Conservation (phyloP, 129 eudicot species). For the Artemisia tridentata region DNA sequence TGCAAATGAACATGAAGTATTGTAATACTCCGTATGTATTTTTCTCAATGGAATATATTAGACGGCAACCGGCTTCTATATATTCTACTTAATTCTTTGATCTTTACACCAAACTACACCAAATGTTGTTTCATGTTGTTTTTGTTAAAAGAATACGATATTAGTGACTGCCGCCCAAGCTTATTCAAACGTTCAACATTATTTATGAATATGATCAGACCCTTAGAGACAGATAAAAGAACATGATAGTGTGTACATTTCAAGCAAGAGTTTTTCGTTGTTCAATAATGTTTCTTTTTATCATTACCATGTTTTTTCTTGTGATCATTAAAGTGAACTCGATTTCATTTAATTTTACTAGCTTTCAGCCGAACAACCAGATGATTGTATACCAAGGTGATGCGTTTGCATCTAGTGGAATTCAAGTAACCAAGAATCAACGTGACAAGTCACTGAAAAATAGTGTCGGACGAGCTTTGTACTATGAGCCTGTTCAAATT, state of each 20-base stretch:
- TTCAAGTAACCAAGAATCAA: slow-evolving; percentile 43
- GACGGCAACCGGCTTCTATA: slow-evolving; percentile 29
- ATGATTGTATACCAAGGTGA: slow-evolving; percentile 44
- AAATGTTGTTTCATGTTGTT: slow-evolving; percentile 26
- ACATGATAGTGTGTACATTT: slow-evolving; percentile 8
- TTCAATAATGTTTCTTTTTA: slow-evolving; percentile 16
- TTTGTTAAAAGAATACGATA: slow-evolving; percentile 20
- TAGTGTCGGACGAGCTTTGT: slow-evolving; percentile 38
- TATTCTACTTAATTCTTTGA: slow-evolving; percentile 17
- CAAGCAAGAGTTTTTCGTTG: slow-evolving; percentile 2
- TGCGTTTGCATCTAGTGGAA: slow-evolving; percentile 38
- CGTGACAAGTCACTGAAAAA: slow-evolving; percentile 26
- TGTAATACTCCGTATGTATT: neutral
- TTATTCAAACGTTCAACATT: slow-evolving; percentile 23
- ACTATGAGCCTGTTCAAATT: slow-evolving; percentile 26
- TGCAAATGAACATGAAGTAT: neutral
- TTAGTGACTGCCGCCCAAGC: slow-evolving; percentile 19
- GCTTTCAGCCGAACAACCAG: slow-evolving; percentile 33
- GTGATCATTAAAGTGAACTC: slow-evolving; percentile 21
- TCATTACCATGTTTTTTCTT: slow-evolving; percentile 11
- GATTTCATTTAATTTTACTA: slow-evolving; percentile 33
- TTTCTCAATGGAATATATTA: slow-evolving; percentile 15
- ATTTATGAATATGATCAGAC: slow-evolving; percentile 17
- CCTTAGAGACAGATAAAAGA: slow-evolving; percentile 18
- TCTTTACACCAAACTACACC: slow-evolving; percentile 30